These are phyloP conservation scores for Quercus berberidifolia DNA, from an alignment of 306 rosid species.

Conservation along the genomic window DNA sequence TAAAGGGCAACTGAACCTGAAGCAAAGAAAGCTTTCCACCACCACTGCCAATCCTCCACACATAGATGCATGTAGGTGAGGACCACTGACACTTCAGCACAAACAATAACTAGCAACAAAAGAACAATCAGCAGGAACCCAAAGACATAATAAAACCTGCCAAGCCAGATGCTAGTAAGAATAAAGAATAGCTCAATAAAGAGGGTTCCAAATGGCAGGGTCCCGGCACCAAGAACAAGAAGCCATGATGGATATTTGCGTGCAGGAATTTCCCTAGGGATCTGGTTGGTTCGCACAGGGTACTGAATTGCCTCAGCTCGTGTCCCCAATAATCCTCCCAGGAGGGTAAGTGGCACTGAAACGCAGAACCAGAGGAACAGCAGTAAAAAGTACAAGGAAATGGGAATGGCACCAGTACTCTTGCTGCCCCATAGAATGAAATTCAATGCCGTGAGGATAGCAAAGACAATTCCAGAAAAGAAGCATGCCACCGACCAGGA, in stretches of 20 bases:
- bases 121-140: slow-evolving; percentile 88
- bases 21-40: slow-evolving; percentile 99
- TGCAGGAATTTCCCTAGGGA: slow-evolving; percentile 88
- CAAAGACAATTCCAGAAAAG: slow-evolving; percentile 86
- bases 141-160: slow-evolving; percentile 91
- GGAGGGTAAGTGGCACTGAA: slow-evolving; percentile 92
- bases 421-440: slow-evolving; percentile 92
- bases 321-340: slow-evolving; percentile 85
- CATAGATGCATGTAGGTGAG: slow-evolving; percentile 98
- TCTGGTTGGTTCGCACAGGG: slow-evolving; percentile 94
- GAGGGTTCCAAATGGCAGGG: slow-evolving; percentile 94
- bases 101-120: slow-evolving; percentile 65
- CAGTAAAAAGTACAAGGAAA: slow-evolving; percentile 73
- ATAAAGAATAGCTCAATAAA: slow-evolving; percentile 96
- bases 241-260: slow-evolving; percentile 97
- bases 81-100: slow-evolving; percentile 96
- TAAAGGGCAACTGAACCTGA: slow-evolving; percentile 90
- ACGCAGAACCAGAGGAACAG: slow-evolving; percentile 93
- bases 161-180: slow-evolving; percentile 98
- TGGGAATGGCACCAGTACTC: slow-evolving; percentile 94
- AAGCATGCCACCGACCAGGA: slow-evolving; percentile 88
- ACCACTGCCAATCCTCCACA: slow-evolving; percentile 98
- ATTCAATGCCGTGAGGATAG: slow-evolving; percentile 72
- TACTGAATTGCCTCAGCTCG: slow-evolving; percentile 64
- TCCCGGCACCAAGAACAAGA: slow-evolving; percentile 95